Evolutionary conservation across 2,329 filamentous ascomycete species (phyloP).

Genomic region (Tolypocladium cylindrosporum): DNA sequence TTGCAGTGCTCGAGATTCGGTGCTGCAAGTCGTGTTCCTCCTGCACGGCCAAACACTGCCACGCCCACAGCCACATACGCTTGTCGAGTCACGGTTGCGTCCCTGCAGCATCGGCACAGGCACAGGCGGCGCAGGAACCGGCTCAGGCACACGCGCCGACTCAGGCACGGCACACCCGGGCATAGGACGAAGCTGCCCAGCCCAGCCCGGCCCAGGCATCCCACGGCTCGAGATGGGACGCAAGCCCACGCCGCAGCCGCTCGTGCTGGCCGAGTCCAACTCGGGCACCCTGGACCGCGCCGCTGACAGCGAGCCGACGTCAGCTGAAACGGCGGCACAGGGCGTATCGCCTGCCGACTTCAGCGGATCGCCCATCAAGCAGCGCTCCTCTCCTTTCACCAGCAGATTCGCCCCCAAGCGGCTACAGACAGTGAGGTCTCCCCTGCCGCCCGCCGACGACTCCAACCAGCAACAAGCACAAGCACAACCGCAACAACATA

Average conservation of each 20-base stretch:
- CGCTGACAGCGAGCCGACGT: conserved; percentile 15
- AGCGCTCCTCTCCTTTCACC: conserved; percentile 35
- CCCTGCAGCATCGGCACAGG: not conserved
- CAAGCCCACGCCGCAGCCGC: conserved; percentile 48
- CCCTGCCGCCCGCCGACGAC: conserved; percentile 9
- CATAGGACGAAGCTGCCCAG: not conserved
- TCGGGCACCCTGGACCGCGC: conserved; percentile 17
- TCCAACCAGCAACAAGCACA: conserved; percentile 12
- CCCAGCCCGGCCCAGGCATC: not conserved
- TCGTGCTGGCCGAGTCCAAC: conserved; percentile 37
- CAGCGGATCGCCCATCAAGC: conserved; percentile 31
- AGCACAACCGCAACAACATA: not conserved
- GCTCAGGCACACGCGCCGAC: not conserved
- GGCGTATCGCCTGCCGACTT: conserved; percentile 22
- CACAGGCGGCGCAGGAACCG: not conserved
- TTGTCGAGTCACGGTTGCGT: not conserved
- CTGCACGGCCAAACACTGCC: not conserved
- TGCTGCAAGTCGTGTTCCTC: not conserved
- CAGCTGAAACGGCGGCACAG: conserved; percentile 16
- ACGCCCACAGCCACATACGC: not conserved
- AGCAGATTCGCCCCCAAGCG: conserved; percentile 27
- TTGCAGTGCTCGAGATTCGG: not conserved
- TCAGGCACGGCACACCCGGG: not conserved
- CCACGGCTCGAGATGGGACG: conserved; percentile 36
- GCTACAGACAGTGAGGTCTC: conserved; percentile 10